Conservation (phyloP, 1,284 basidiomycete genomes). For the Porogramme epimiltina region DNA sequence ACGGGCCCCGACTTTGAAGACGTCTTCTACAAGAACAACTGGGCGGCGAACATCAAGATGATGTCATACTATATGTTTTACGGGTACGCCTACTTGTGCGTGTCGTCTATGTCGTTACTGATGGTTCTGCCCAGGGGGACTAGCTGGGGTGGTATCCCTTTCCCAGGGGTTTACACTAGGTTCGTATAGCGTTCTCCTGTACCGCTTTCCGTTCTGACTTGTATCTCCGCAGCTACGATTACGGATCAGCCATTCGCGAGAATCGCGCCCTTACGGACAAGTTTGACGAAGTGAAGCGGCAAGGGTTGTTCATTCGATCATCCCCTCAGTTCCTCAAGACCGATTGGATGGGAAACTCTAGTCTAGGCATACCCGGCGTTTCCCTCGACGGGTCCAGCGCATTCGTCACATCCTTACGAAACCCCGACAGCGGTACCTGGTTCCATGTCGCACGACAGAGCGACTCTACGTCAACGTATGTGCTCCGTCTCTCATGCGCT, state of each 20-base stretch:
- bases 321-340: slow-evolving; percentile 79
- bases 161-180: slow-evolving; percentile 61
- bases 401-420: slow-evolving; percentile 65
- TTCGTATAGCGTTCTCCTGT: slow-evolving; percentile 15
- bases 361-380: slow-evolving; percentile 44
- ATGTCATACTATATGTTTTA: slow-evolving; percentile 82
- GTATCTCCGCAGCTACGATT: slow-evolving; percentile 56
- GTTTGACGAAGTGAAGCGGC: slow-evolving; percentile 73
- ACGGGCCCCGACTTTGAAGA: slow-evolving; percentile 75
- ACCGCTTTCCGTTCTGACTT: slow-evolving; percentile 30
- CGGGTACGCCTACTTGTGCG: slow-evolving; percentile 42
- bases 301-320: slow-evolving; percentile 74
- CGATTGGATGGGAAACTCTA: slow-evolving; percentile 65
- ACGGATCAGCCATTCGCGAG: slow-evolving; percentile 68
- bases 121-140: slow-evolving; percentile 57
- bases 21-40: slow-evolving; percentile 74
- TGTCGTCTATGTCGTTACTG: slow-evolving; percentile 1
- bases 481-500: slow-evolving; percentile 1
- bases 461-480: slow-evolving; percentile 67
- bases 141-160: slow-evolving; percentile 76
- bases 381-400: slow-evolving; percentile 45
- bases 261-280: slow-evolving; percentile 67
- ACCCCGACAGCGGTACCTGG: slow-evolving; percentile 62
- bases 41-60: slow-evolving; percentile 77
- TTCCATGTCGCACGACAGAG: slow-evolving; percentile 75